Base-by-base conservation (phyloP, 1,284 basidiomycete genomes). In the Mycosarcoma mackinlayi region DNA sequence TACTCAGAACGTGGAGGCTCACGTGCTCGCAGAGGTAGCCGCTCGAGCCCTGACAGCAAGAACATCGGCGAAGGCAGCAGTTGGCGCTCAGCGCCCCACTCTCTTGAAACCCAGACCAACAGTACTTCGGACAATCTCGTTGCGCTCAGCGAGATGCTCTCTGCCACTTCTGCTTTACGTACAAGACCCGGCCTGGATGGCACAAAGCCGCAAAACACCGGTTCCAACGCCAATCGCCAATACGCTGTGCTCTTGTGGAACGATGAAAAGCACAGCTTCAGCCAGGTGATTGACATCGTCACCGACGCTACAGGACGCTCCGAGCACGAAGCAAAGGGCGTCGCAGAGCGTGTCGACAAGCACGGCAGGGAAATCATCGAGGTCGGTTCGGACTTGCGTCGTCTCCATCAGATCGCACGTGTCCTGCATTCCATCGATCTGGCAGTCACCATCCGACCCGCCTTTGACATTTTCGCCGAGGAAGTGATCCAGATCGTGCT, bases 241-340 rank as follows among this genome's bases (percentile, higher is more conserved):
- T 94, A 66, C 88, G 91, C 91, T 21, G 87, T 98, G 52, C 86
- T 96, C 18, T 84, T 98, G 2, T 98, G 94, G 94, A 94, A 96
- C 83, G 95, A 98, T 84, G 96, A 99, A 83, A 96, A 94, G 76
- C 96, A 98, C 83, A 94, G 92, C 2, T 92, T 92, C 76, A 90
- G 91, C 50, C 93, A 98, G 79, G 90, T 97, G 55, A 91, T 91
- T 54, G 88, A 91, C 67, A 91, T 69, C 23, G 75, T 79, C 45
- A 73, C 59, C n/a, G 75, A 78, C 24, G 76, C 73, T 9, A 73
- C 70, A 1, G 63, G 63, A 2, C 48, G 67, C 21, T 67, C 76
- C 23, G 78, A 80, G 31, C 61, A 72, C 39, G 76, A 75, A 19
- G 91, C 91, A 0, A 84, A 86, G 6, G 87, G 87, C 5, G 85